Conservation (phyloP, 2,329 filamentous ascomycete genomes). For the Elsinoe fawcettii region DNA sequence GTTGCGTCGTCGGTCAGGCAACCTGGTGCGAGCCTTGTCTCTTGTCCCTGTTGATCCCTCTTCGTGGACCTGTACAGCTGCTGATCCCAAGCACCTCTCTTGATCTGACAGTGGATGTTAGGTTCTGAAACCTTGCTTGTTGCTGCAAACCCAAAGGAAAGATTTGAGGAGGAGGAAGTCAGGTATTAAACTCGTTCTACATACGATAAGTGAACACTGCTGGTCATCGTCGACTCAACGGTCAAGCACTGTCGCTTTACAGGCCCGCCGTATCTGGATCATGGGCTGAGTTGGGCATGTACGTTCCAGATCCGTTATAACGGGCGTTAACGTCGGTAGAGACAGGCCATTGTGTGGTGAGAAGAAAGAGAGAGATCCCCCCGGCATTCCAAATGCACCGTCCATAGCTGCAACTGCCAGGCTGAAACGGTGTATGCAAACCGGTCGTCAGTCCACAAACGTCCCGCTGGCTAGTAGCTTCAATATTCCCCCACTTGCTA, state of each 20-base stretch:
- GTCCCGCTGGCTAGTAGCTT: conserved; percentile 13
- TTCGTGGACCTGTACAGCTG: neutral
- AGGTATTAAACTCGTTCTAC: conserved; percentile 11
- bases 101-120: neutral
- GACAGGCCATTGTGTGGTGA: neutral
- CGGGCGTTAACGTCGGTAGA: conserved; percentile 4
- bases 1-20: conserved; percentile 11
- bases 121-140: conserved; percentile 11
- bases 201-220: conserved; percentile 3
- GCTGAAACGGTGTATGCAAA: conserved; percentile 13
- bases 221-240: conserved; percentile 11
- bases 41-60: neutral
- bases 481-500: conserved; percentile 8
- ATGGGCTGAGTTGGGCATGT: conserved; percentile 14
- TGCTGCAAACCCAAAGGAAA: conserved; percentile 6
- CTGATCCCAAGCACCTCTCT: neutral
- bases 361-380: neutral
- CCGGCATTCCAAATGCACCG: conserved; percentile 15
- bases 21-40: neutral
- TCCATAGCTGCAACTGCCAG: conserved; percentile 13
- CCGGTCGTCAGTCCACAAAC: conserved; percentile 9
- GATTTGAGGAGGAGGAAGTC: neutral
- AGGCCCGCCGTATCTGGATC: conserved; percentile 16
- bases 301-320: conserved; percentile 5
- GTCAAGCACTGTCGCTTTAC: neutral